Evolutionary conservation across 1,284 basidiomycete species (phyloP), one percentile per base, ranked within the genome.

Genomic region (Leccinum griseonigrum): DNA sequence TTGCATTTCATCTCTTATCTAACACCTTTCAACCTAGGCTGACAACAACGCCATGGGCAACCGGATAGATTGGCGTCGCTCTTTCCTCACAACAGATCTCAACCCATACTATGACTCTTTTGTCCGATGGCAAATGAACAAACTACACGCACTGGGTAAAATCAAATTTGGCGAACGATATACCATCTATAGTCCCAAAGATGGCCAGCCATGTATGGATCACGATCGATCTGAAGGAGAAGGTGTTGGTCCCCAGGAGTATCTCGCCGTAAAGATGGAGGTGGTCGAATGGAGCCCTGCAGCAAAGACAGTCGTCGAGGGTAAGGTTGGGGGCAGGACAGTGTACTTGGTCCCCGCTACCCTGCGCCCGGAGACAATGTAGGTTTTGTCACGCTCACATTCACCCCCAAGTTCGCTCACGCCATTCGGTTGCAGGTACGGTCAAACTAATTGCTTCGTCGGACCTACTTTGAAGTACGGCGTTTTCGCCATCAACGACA

Each of bases 121-220:
- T 71, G 95, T 99, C 52, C 90, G 96, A 58, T 99, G 97, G 97
- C 97, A 99, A 77, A 90, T 95, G 78, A 98, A 97, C 83, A 95
- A 94, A 76, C 85, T 99, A 13, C 85, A 93, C 78, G 82, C 81
- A 52, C 81, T 94, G 59, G 88, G 91, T 40, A 95, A 95, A 77
- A 93, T 98, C 82, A 97, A 97, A 80, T 99, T 98, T 73, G 97
- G 97, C 58, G 94, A 98, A 80, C 90, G 97, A 53, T 97, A 98
- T 78, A 99, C 97, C 48, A 95, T 99, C 74, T 99, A 97, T 83
- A 97, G 94, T 69, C 95, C 95, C n/a, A 98, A 98, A 77, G 97
- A 99, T 71, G 95, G 95, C 9, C 97, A 99, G 75, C 97, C 97
- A 1, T 99, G 97, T 75, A 99, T 99, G 97, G 97, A 99, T 79